Conservation (phyloP, 139 green algal genomes). For the Penium margaritaceum region DNA sequence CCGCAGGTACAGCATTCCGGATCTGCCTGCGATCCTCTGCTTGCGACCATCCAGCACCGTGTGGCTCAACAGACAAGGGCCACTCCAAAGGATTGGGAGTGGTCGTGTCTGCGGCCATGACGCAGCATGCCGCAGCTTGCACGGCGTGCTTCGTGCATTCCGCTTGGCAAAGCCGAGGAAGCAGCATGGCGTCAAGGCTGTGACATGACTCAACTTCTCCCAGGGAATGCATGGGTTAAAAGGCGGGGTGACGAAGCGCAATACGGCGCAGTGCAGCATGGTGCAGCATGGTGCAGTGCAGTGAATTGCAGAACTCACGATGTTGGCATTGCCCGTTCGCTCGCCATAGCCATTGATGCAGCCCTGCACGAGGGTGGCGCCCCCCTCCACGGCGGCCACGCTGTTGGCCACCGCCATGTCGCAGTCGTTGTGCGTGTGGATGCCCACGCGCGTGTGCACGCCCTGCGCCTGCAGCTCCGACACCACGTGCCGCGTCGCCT, state of each 20-base stretch:
- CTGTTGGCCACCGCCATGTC: slow-evolving; percentile 51
- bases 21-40: too few relatives aligned
- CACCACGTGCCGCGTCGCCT: slow-evolving; percentile 14
- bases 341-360: slow-evolving; percentile 54
- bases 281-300: neutral
- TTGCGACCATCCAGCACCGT: too few relatives aligned
- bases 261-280: neutral
- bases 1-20: too few relatives aligned
- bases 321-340: slow-evolving; percentile 49
- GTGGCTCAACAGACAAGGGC: too few relatives aligned
- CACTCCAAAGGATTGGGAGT: too few relatives aligned
- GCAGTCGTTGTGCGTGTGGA: slow-evolving; percentile 53
- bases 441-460: slow-evolving; percentile 20
- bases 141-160: too few relatives aligned
- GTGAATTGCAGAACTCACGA: slow-evolving; percentile 22
- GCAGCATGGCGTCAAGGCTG: too few relatives aligned
- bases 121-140: too few relatives aligned
- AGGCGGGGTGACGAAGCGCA: neutral
- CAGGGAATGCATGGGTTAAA: too few relatives aligned
- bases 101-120: too few relatives aligned
- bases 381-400: slow-evolving; percentile 44
- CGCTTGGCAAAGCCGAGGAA: too few relatives aligned
- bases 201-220: too few relatives aligned
- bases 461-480: neutral
- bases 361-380: slow-evolving; percentile 49